These are phyloP conservation scores for Apiospora marii DNA, from an alignment of 2,329 filamentous ascomycete species.

Conservation along the genomic window DNA sequence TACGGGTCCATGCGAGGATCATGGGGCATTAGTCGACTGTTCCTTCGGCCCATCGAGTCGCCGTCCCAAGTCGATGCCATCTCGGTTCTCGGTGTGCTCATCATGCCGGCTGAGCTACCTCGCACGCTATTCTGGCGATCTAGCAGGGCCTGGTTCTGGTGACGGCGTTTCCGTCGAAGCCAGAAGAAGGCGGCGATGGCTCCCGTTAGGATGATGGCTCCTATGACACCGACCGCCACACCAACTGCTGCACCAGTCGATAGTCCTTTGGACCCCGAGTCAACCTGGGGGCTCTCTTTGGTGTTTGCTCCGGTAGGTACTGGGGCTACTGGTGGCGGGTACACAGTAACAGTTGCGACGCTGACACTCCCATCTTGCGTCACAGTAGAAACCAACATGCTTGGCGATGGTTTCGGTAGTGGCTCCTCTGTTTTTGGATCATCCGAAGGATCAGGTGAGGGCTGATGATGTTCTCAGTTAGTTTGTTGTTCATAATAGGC, in stretches of 20 bases:
- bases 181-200: constrained; percentile 50
- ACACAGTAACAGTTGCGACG: constrained; percentile 59
- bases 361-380: constrained; percentile 60
- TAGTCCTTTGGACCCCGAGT: constrained; percentile 32
- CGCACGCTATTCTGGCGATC: constrained; percentile 56
- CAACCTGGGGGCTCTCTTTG: constrained; percentile 24
- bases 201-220: constrained; percentile 34
- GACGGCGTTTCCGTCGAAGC: constrained; percentile 54
- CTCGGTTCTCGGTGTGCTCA: constrained; percentile 52
- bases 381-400: constrained; percentile 55
- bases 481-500: neutral
- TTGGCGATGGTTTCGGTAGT: constrained; percentile 39
- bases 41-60: constrained; percentile 56
- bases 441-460: constrained; percentile 31
- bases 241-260: constrained; percentile 40
- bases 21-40: constrained; percentile 63
- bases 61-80: constrained; percentile 51
- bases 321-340: constrained; percentile 50
- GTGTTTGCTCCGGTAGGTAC: constrained; percentile 41
- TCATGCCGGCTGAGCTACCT: constrained; percentile 60
- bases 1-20: constrained; percentile 71
- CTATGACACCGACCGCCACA: constrained; percentile 41
- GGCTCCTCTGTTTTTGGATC: constrained; percentile 33
- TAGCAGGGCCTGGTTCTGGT: constrained; percentile 51
- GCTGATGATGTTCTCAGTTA: neutral